Conservation (phyloP, 345 rosid genomes). For the Brassica juncea region DNA sequence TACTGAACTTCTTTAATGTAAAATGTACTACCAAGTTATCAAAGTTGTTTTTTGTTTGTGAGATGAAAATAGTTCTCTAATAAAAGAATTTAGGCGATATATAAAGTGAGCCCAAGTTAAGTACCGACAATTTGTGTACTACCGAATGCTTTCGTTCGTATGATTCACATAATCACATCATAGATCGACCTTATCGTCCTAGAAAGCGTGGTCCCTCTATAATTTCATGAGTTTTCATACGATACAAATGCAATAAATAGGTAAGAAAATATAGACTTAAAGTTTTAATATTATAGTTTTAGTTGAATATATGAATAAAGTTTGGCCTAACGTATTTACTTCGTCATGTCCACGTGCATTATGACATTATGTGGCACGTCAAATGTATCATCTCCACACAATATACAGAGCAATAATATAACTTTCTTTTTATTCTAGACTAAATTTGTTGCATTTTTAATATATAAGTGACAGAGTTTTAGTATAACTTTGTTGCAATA, state of each 20-base stretch:
- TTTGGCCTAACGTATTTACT: background rate
- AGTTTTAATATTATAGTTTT: background rate
- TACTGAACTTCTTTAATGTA: constrained; percentile 27
- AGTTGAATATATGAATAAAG: background rate
- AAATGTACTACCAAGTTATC: background rate
- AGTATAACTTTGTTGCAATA: background rate
- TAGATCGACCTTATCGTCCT: constrained; percentile 33
- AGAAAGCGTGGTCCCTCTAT: constrained; percentile 29
- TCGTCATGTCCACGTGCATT: constrained; percentile 20
- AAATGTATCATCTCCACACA: constrained; percentile 29
- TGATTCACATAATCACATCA: constrained; percentile 2
- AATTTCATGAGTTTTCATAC: constrained; percentile 32
- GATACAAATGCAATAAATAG: constrained; percentile 25
- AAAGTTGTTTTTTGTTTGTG: background rate
- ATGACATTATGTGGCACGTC: constrained; percentile 29
- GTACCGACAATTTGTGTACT: constrained; percentile 1
- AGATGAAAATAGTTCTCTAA: background rate
- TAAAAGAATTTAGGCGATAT: background rate
- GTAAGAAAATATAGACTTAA: background rate
- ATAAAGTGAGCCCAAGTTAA: constrained; percentile 11
- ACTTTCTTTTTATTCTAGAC: background rate
- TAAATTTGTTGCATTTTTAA: too few species aligned
- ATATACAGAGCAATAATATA: background rate
- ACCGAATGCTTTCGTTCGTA: background rate
- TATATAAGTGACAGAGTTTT: background rate